Conservation (phyloP, 306 rosid genomes). For the Glycyrrhiza uralensis region DNA sequence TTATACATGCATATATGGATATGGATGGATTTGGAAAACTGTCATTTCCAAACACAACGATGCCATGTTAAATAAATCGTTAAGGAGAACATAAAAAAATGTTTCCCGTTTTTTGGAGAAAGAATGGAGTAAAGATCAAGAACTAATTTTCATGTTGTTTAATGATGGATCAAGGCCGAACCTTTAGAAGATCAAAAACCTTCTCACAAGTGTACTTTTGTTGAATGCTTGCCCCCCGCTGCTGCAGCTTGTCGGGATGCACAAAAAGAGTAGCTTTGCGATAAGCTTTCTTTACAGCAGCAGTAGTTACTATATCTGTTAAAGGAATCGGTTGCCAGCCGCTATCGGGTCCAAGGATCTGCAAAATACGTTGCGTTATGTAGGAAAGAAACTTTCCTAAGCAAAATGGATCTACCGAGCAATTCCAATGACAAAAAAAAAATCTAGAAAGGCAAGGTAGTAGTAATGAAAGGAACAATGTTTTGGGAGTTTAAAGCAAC, state of each 20-base stretch:
- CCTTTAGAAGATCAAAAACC: conserved; percentile 98
- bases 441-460: neutral
- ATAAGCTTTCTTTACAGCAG: conserved; percentile 79
- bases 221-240: conserved; percentile 90
- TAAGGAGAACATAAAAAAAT: neutral
- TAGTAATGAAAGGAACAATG: neutral
- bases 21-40: conserved; percentile 7
- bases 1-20: neutral
- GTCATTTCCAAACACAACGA: neutral
- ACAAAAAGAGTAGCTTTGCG: conserved; percentile 88
- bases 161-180: conserved; percentile 26
- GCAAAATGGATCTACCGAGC: conserved; percentile 2
- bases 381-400: neutral
- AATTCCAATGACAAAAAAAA: neutral
- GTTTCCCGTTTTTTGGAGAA: neutral
- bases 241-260: conserved; percentile 97
- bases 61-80: neutral
- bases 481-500: neutral
- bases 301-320: conserved; percentile 54
- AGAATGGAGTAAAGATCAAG: neutral
- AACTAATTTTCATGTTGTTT: conserved; percentile 11
- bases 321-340: conserved; percentile 92
- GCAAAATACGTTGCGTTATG: conserved; percentile 29
- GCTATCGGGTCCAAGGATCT: conserved; percentile 87
- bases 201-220: conserved; percentile 89